Percentiles rank a stretch among this genome's conserved stretches.
These are phyloP conservation scores for Tanozyma kutaoensis DNA, from an alignment of 805 yeast genomes.

Conservation along the genomic window DNA sequence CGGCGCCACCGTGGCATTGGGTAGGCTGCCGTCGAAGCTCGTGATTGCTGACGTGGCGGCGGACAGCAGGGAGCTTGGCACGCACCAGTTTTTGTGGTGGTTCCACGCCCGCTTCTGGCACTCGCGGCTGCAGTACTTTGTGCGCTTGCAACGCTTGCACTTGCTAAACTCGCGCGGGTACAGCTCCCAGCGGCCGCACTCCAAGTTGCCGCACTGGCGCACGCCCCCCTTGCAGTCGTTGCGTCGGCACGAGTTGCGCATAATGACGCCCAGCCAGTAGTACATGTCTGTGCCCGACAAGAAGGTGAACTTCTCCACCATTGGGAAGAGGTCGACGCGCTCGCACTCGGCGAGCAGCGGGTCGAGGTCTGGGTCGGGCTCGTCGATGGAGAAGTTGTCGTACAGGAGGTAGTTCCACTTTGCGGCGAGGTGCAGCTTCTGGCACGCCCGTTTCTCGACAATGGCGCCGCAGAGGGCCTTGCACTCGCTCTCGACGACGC, in stretches of 20 bases:
- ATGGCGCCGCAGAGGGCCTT: conserved; percentile 16
- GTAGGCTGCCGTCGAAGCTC: neutral
- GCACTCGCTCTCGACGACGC: conserved; percentile 18
- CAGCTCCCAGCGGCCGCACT: conserved; percentile 90
- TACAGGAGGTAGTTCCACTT: conserved; percentile 30
- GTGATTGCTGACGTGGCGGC: conserved; percentile 6
- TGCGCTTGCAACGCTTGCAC: conserved; percentile 86
- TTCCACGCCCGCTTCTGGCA: conserved; percentile 91
- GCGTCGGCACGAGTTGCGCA: conserved; percentile 89
- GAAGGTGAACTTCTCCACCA: conserved; percentile 82
- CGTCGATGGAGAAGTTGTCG: conserved; percentile 26
- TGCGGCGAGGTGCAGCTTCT: conserved; percentile 14
- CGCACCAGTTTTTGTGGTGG: conserved; percentile 92
- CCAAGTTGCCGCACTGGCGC: conserved; percentile 87
- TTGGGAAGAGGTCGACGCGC: conserved; percentile 63
- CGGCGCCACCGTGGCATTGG: too few relatives aligned
- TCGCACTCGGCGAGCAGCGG: conserved; percentile 31
- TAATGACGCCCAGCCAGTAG: conserved; percentile 96
- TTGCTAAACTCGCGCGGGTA: conserved; percentile 88
- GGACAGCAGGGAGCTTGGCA: conserved; percentile 28
- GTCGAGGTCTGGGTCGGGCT: conserved; percentile 13
- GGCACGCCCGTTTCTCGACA: conserved; percentile 18
- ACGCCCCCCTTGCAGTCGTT: conserved; percentile 82
- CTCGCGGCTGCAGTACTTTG: conserved; percentile 86
- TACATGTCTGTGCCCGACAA: conserved; percentile 66